phyloP scores from a whole-genome alignment of 2,329 filamentous ascomycete genomes.

The Colletotrichum cereale region DNA sequence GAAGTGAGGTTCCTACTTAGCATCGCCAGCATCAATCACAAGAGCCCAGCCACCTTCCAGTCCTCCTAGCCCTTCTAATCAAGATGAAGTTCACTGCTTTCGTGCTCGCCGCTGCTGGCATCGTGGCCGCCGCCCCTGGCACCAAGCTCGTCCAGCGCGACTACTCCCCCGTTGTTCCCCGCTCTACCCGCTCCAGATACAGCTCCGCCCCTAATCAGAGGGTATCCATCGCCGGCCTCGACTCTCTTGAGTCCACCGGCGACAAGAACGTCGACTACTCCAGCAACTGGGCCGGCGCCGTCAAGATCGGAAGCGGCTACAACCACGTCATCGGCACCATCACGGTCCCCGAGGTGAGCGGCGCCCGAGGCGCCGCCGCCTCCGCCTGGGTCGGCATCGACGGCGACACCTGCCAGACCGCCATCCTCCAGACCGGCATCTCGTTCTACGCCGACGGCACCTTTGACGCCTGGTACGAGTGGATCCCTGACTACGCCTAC shows the following conservation, averaged over 20 bases:
- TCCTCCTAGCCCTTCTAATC: background rate
- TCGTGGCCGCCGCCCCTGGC: slow-evolving; percentile 39
- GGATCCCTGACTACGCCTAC: slow-evolving; percentile 58
- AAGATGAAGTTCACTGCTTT: slow-evolving; percentile 39
- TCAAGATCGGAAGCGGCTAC: slow-evolving; percentile 45
- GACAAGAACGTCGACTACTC: slow-evolving; percentile 43
- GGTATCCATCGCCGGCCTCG: slow-evolving; percentile 16
- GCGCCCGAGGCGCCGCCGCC: slow-evolving; percentile 43
- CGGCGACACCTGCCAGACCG: slow-evolving; percentile 56
- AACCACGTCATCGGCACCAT: slow-evolving; percentile 48
- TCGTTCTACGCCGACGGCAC: slow-evolving; percentile 53
- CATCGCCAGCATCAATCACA: slow-evolving; percentile 20
- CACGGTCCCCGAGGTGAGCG: slow-evolving; percentile 45
- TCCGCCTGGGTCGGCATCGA: slow-evolving; percentile 63
- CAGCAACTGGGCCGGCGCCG: slow-evolving; percentile 48
- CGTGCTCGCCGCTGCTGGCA: slow-evolving; percentile 38
- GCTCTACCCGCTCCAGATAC: slow-evolving; percentile 7
- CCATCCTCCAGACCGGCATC: slow-evolving; percentile 58
- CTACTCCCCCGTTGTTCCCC: slow-evolving; percentile 25
- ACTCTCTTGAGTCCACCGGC: slow-evolving; percentile 12
- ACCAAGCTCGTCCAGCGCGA: slow-evolving; percentile 29
- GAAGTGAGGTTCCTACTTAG: background rate
- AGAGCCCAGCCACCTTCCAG: background rate
- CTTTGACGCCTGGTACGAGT: slow-evolving; percentile 61
- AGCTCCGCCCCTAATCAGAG: slow-evolving; percentile 41